Evolutionary conservation across 1,284 basidiomycete species (phyloP).

Genomic region (Ceratobasidium sp.): DNA sequence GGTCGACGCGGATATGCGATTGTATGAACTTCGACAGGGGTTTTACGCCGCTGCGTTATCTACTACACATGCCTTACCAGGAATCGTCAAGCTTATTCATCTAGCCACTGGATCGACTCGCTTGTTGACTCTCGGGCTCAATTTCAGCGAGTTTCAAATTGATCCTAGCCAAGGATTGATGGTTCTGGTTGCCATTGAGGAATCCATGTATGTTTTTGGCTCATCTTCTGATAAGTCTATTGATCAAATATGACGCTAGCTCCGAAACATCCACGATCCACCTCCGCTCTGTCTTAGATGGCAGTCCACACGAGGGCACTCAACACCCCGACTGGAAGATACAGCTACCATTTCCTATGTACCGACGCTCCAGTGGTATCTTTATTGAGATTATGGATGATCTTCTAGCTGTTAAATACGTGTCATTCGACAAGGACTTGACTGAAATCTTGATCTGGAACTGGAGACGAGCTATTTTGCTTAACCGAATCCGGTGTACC

Average conservation of each 20-base stretch:
- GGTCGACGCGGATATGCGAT: constrained; percentile 21
- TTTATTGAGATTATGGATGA: constrained; percentile 40
- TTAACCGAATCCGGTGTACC: constrained; percentile 26
- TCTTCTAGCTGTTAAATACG: constrained; percentile 34
- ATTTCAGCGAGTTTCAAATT: constrained; percentile 44
- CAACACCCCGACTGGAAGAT: constrained; percentile 36
- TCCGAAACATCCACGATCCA: constrained; percentile 25
- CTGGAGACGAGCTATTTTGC: constrained; percentile 24
- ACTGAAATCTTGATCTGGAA: constrained; percentile 40
- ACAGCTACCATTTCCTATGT: constrained; percentile 23
- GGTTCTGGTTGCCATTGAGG: constrained; percentile 20
- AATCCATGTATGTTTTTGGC: constrained; percentile 12
- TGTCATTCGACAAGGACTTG: constrained; percentile 32
- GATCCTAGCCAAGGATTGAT: constrained; percentile 33
- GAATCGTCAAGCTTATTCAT: constrained; percentile 22
- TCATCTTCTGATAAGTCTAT: neutral
- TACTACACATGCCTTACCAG: constrained; percentile 7
- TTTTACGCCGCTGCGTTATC: constrained; percentile 36
- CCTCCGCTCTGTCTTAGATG: constrained; percentile 2
- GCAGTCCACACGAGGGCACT: constrained; percentile 1
- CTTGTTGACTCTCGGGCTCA: constrained; percentile 7
- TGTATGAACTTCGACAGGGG: constrained; percentile 36
- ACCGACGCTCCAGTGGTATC: constrained; percentile 32
- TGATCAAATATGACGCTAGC: neutral
- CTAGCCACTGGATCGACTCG: constrained; percentile 7